Conservation (phyloP, 352 stramenopile genomes). For the Phytopythium mirpurense region DNA sequence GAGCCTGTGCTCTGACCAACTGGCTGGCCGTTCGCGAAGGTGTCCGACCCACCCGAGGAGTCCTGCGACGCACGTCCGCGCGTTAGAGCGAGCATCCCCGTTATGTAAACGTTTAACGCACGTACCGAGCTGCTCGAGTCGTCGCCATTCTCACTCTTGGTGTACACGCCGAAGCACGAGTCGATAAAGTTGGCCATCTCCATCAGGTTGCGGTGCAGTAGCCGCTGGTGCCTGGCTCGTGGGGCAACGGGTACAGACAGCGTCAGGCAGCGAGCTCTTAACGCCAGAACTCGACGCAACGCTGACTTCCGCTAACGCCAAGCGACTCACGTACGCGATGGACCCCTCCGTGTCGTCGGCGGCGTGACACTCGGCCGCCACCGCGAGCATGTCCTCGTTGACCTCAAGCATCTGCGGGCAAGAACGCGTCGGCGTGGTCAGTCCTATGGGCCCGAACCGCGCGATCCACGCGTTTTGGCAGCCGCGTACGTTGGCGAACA, state of each 20-base stretch:
- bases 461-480: background rate
- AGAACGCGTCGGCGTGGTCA: slow-evolving; percentile 1
- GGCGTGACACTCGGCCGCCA: slow-evolving; percentile 52
- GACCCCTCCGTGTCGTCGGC: slow-evolving; percentile 44
- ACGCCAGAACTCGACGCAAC: too few species aligned
- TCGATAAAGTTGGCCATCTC: slow-evolving; percentile 83
- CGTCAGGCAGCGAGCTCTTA: background rate
- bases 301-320: background rate
- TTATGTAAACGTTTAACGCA: too few species aligned
- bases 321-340: slow-evolving; percentile 35
- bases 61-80: background rate
- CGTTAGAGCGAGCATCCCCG: background rate
- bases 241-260: too few species aligned
- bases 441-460: background rate
- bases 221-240: slow-evolving; percentile 49
- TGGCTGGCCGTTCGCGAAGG: slow-evolving; percentile 11
- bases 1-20: background rate
- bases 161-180: slow-evolving; percentile 72
- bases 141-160: slow-evolving; percentile 16
- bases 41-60: slow-evolving; percentile 10
- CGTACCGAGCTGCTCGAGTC: slow-evolving; percentile 3
- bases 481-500: slow-evolving; percentile 55
- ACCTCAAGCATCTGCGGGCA: slow-evolving; percentile 53
- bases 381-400: slow-evolving; percentile 71
- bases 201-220: slow-evolving; percentile 70